Evolutionary conservation across 2,329 filamentous ascomycete species (phyloP), one percentile per base, ranked within the genome.

Genomic region (Geoglossum cookeanum): DNA sequence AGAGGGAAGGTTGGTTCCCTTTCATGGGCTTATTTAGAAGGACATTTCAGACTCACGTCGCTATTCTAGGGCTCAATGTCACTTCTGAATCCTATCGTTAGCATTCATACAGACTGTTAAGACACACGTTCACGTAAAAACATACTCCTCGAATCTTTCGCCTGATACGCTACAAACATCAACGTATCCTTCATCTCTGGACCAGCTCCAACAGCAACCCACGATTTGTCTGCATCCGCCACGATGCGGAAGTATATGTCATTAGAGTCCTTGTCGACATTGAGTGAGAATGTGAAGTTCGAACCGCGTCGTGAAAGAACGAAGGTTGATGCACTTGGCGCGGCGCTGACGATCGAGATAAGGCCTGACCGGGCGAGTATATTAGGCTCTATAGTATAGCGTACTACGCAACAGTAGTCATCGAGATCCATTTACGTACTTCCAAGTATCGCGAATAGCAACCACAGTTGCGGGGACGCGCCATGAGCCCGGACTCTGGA

Each of bases 1-100:
- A 42, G 32, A 42, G 30, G 27, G 29, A 29, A 42, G 17, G 29
- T 52, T 33, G 27, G 27, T n/a, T 4, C 3, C 2, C 13, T 2
- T 6, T n/a, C 15, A 30, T n/a, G 29, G 5, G 32, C 29, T 22
- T 27, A 33, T 3, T 33, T 13, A 30, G 9, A 52, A 32, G 13
- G 45, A 29, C 27, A 33, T 3, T 6, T 8, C 2, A n/a, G 27
- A 55, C 53, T 45, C 42, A 55, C 42, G 60, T 62, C 22, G 66
- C 64, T 33, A 69, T 62, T 11, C 71, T 67, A 1, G 69, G 65
- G 51, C 67, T 70, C 9, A 71, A 61, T 0, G 67, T 70, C 27
- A 72, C 62, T 39, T 67, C 67, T 67, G 58, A 29, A n/a, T 9
- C 13, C 6, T 29, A 55, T 4, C 29, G 29, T 42, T 42, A 55